Conservation (phyloP, 192 early-diverging fungal genomes). For the Pilaira anomala region DNA sequence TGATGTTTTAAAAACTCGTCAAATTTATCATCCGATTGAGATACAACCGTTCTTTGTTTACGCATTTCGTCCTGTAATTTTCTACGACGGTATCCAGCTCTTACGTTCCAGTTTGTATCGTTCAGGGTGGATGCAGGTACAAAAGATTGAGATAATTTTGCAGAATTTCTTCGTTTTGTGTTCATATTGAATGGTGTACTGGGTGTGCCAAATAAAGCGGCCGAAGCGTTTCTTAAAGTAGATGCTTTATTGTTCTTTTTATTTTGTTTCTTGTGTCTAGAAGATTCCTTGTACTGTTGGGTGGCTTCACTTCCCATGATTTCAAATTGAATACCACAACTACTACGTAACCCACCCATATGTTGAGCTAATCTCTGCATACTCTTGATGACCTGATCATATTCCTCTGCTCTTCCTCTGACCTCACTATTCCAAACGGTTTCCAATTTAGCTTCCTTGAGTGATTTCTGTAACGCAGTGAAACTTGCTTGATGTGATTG, state of each 20-base stretch:
- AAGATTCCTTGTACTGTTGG: background rate
- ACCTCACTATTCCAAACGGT: conserved; percentile 47
- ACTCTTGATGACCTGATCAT: conserved; percentile 51
- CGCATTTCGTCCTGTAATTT: conserved; percentile 33
- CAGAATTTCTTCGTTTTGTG: background rate
- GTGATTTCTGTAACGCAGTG: conserved; percentile 52
- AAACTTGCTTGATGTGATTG: conserved; percentile 59
- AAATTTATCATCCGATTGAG: background rate
- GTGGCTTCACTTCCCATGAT: conserved; percentile 39
- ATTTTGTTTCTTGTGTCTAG: background rate
- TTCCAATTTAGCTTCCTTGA: conserved; percentile 59
- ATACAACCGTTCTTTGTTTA: conserved; percentile 13
- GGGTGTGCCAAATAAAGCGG: too few relatives aligned
- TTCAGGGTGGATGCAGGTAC: background rate
- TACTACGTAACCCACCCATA: conserved; percentile 65
- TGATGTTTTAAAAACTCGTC: too few relatives aligned
- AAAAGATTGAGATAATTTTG: background rate
- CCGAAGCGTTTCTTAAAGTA: too few relatives aligned
- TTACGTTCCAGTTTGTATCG: conserved; percentile 20
- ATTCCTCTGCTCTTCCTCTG: conserved; percentile 38
- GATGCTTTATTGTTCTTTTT: too few relatives aligned
- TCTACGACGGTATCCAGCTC: conserved; percentile 29
- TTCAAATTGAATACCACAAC: conserved; percentile 65
- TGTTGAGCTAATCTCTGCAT: conserved; percentile 69
- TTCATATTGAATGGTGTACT: background rate